These are phyloP conservation scores for Lippia alba DNA, from an alignment of 305 asterid species.

Conservation along the genomic window DNA sequence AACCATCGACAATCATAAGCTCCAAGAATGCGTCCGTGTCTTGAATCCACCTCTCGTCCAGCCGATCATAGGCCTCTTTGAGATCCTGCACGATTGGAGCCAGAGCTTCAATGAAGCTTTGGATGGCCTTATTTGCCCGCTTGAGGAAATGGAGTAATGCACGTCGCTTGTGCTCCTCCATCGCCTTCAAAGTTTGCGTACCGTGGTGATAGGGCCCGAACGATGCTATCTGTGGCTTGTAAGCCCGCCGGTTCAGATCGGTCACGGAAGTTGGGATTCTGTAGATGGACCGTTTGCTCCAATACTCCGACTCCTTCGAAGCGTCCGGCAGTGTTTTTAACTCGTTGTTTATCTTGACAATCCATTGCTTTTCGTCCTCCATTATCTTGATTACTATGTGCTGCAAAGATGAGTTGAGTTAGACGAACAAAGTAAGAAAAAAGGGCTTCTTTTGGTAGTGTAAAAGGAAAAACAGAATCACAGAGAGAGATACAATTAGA, in stretches of 20 bases:
- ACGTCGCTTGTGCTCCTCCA: conserved; percentile 15
- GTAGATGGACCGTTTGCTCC: conserved; percentile 26
- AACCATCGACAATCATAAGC: conserved; percentile 54
- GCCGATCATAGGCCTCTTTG: conserved; percentile 45
- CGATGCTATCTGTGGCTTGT: conserved; percentile 8
- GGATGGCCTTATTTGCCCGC: neutral
- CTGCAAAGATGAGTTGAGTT: neutral
- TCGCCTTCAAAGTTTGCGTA: neutral
- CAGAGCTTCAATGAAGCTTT: neutral
- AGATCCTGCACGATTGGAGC: conserved; percentile 22
- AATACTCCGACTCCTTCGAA: neutral
- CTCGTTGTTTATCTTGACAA: neutral
- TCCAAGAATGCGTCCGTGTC: conserved; percentile 35
- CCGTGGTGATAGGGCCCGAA: conserved; percentile 18
- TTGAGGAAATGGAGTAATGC: conserved; percentile 25
- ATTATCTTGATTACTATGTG: neutral
- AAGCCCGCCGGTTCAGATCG: neutral
- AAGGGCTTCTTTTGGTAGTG: neutral
- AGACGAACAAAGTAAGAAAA: too few relatives aligned
- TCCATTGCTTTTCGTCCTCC: neutral
- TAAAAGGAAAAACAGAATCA: too few relatives aligned
- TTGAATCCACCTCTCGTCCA: conserved; percentile 28
- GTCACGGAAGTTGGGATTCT: neutral
- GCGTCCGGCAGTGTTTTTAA: neutral
- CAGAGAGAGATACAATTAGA: too few relatives aligned